A percentile compares a stretch with the other conserved stretches of the same genome.
Evolutionary conservation across 1,139 yeast genomes (phyloP).

Genomic region (Yamadazyma diospyri): DNA sequence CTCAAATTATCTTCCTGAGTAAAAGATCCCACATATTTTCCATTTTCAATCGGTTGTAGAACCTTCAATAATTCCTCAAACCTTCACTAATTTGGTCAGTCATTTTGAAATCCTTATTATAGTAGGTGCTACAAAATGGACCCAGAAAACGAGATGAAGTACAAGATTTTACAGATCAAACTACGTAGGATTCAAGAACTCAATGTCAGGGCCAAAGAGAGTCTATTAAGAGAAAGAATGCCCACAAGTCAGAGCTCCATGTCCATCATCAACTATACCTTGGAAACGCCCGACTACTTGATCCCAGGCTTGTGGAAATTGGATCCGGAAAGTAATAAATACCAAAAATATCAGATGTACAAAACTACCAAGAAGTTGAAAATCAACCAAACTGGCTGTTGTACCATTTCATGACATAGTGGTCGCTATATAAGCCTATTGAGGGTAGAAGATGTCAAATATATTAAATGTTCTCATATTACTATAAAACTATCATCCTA

Average conservation of each 20-base stretch:
- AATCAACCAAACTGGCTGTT: slow-evolving; percentile 31
- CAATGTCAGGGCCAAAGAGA: slow-evolving; percentile 51
- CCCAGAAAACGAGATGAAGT: slow-evolving; percentile 19
- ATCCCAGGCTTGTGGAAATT: slow-evolving; percentile 51
- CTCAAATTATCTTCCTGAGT: too few species aligned
- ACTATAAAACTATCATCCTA: too few species aligned
- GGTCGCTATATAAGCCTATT: too few species aligned
- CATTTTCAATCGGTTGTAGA: background rate
- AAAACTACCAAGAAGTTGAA: slow-evolving; percentile 13
- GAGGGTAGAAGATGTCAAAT: too few species aligned
- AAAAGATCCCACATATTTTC: slow-evolving; percentile 12
- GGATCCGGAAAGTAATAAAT: slow-evolving; percentile 45
- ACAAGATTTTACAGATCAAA: slow-evolving; percentile 44
- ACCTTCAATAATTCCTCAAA: background rate
- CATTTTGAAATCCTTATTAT: slow-evolving; percentile 1
- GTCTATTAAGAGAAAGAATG: slow-evolving; percentile 55
- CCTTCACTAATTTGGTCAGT: background rate
- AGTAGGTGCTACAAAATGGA: slow-evolving; percentile 6
- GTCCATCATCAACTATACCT: slow-evolving; percentile 41
- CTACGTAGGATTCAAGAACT: slow-evolving; percentile 62
- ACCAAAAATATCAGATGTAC: slow-evolving; percentile 26
- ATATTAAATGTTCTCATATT: background rate
- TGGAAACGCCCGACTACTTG: slow-evolving; percentile 49
- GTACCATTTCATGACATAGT: slow-evolving; percentile 41
- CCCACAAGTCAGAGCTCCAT: slow-evolving; percentile 66